Base-by-base conservation (phyloP, 257 asterid species). In the Fraxinus americana region DNA sequence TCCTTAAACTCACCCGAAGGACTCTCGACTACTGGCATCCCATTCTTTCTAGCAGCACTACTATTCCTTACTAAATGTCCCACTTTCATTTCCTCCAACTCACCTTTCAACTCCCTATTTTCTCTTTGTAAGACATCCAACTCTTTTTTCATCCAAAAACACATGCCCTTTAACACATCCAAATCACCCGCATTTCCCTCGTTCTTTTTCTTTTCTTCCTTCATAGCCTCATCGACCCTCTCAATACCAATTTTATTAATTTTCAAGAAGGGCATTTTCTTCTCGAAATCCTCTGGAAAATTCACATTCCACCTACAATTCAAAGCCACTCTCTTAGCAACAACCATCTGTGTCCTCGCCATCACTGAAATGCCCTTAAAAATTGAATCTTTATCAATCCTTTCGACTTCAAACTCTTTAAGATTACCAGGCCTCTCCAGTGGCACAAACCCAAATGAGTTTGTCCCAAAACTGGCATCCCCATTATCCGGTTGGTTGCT, bases 71-170 rank as follows among this genome's bases (percentile, higher is more conserved):
- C 83, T 8, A 67, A 79, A 61, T 48, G 80, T 77, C 81, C 90
- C 78, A 36, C 45, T 50, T 70, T 89, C 82, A 90, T 75, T 67
- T 91, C 97, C 48, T 86, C 92, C 87, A 94, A 83, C 67, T 80
- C 90, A 29, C 75, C 30, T 75, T 87, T 90, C 96, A 94, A 86
- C 81, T 87, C 96, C 67, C 86, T 77, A 77, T 92, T 92, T 67
- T 85, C 94, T 71, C 82, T 87, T 1, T 88, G 88, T 76, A 91
- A 66, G 71, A 30, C 80, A 77, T 89, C 97, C 88, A 94, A 66
- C 83, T 94, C 97, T 59, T 82, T 90, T 67, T 88, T 90, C 97
- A 94, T 92, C 96, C 92, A 91, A 77, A 80, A 80, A 72, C 90
- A 90, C 90, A 87, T 85, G 13, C 93, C 90, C 79, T 88, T 92